Percentiles rank a stretch among this genome's conserved stretches.
Evolutionary conservation across 2,329 filamentous ascomycete genomes (phyloP).

Genomic region (Ophiosphaerella herpotricha): DNA sequence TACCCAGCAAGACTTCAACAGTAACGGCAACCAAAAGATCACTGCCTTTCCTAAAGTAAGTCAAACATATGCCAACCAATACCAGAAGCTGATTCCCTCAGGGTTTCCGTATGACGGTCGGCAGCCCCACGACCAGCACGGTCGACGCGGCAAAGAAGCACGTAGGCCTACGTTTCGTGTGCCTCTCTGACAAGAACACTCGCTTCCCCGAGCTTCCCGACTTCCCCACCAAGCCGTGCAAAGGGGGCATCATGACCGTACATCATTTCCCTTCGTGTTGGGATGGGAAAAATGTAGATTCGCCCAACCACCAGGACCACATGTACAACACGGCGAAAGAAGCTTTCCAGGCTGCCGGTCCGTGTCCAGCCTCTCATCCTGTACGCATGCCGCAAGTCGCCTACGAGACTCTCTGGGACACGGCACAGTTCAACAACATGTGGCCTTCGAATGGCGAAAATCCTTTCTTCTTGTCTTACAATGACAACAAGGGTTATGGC

Average conservation of each 20-base stretch:
- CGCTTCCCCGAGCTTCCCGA: conserved; percentile 31
- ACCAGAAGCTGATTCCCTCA: conserved; percentile 7
- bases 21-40: conserved; percentile 37
- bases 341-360: conserved; percentile 23
- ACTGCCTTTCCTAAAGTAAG: conserved; percentile 28
- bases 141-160: conserved; percentile 22
- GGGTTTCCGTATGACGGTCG: conserved; percentile 42
- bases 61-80: not conserved
- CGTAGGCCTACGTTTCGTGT: conserved; percentile 32
- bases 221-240: conserved; percentile 32
- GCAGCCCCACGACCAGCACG: conserved; percentile 35
- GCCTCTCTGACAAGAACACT: conserved; percentile 33
- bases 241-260: conserved; percentile 34
- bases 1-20: conserved; percentile 44
- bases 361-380: conserved; percentile 31
- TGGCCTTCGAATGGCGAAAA: conserved; percentile 33
- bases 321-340: conserved; percentile 32
- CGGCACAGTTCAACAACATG: conserved; percentile 33
- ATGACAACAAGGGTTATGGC: conserved; percentile 33
- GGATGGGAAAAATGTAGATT: conserved; percentile 63
- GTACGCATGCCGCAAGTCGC: conserved; percentile 33
- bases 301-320: conserved; percentile 57
- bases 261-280: conserved; percentile 58
- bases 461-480: conserved; percentile 32
- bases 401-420: conserved; percentile 38